Percentiles rank a stretch among this genome's conserved stretches.
These are phyloP conservation scores for Glycine soja DNA, from an alignment of 306 rosid genomes.

Conservation along the genomic window DNA sequence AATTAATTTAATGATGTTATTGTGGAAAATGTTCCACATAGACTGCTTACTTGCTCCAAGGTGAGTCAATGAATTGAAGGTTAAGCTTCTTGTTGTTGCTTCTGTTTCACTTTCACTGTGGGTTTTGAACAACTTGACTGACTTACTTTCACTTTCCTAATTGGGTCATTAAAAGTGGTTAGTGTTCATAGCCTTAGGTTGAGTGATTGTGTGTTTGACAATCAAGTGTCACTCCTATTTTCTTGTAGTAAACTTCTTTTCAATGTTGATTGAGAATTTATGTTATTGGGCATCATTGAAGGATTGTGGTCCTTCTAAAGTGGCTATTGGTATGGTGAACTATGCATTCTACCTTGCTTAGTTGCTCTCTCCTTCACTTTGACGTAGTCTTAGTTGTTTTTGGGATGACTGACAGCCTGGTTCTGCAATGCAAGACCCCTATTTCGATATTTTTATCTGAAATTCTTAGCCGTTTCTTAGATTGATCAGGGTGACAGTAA, in stretches of 20 bases:
- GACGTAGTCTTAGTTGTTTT: slow-evolving; percentile 27
- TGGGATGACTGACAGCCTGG: slow-evolving; percentile 20
- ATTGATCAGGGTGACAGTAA: slow-evolving; percentile 46
- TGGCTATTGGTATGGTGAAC: background rate
- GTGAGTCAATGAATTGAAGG: background rate
- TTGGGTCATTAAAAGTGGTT: background rate
- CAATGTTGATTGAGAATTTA: slow-evolving; percentile 25
- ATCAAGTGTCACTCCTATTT: slow-evolving; percentile 28
- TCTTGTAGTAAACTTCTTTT: slow-evolving; percentile 36
- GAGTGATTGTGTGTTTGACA: background rate
- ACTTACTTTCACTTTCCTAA: background rate
- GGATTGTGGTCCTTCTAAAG: background rate
- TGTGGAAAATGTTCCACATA: background rate
- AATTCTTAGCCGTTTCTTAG: slow-evolving; percentile 49
- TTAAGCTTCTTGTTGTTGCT: background rate
- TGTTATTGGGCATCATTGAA: background rate
- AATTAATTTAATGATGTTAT: slow-evolving; percentile 12
- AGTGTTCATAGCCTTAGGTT: too few relatives aligned
- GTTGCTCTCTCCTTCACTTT: slow-evolving; percentile 45
- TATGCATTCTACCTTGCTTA: background rate
- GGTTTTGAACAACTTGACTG: slow-evolving; percentile 19
- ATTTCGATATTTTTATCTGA: slow-evolving; percentile 38
- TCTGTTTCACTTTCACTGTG: background rate
- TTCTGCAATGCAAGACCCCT: slow-evolving; percentile 43
- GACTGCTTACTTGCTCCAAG: background rate